phyloP scores from a whole-genome alignment of 2,329 filamentous ascomycete species.

The Orbilia javanica region DNA sequence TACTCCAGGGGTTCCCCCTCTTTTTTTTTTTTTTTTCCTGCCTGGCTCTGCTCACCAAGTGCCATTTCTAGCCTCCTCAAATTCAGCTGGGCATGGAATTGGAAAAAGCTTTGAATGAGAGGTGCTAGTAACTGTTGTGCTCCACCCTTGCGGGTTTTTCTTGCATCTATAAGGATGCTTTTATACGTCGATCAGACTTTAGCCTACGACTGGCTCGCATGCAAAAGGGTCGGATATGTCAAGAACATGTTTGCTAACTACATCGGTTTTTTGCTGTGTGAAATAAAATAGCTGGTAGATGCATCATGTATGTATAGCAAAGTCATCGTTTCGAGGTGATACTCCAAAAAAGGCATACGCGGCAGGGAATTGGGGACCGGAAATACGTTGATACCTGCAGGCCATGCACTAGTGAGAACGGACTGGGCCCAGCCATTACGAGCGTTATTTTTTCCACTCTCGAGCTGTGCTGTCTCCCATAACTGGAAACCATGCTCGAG shows the following conservation, averaged over 20 bases:
- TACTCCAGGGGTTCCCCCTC: conserved; percentile 47
- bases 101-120: not conserved
- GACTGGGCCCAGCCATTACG: conserved; percentile 41
- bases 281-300: conserved; percentile 28
- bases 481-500: conserved; percentile 35
- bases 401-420: conserved; percentile 26
- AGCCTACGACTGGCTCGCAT: conserved; percentile 40
- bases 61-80: conserved; percentile 27
- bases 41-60: conserved; percentile 33
- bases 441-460: conserved; percentile 30
- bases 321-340: conserved; percentile 43
- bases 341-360: conserved; percentile 48
- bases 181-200: conserved; percentile 58
- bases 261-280: conserved; percentile 9
- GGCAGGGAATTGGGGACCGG: conserved; percentile 54
- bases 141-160: conserved; percentile 56
- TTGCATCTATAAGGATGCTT: conserved; percentile 58
- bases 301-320: conserved; percentile 29
- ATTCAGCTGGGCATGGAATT: conserved; percentile 40
- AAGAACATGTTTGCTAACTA: conserved; percentile 24
- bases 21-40: conserved; percentile 18
- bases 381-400: conserved; percentile 53
- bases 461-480: conserved; percentile 22
- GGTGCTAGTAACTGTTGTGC: conserved; percentile 3
- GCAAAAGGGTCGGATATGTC: conserved; percentile 31